Evolutionary conservation across 768 basidiomycete species (phyloP), one percentile per base, ranked within the genome.

Genomic region (Lactifluus subvellereus): DNA sequence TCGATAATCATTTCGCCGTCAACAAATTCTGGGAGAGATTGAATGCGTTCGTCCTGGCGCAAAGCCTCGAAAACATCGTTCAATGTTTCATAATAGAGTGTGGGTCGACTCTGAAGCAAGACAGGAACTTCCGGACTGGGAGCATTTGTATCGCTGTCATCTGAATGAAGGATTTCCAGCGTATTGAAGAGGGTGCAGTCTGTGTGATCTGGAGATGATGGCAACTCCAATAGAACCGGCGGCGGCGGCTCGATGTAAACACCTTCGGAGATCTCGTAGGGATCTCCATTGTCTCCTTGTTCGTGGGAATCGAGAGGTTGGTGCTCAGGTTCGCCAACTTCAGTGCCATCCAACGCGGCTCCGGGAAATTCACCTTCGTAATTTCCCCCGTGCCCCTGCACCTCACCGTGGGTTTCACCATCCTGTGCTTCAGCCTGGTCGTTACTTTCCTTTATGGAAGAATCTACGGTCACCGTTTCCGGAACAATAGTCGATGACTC

Each of bases 211-310:
- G 73, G 68, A 60, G 76, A 69, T 38, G 82, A 76, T 35, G 68
- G 62, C 27, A 80, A 52, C 9, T 75, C 75, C 38, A 89, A 70
- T 40, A 88, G 74, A 49, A 89, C 85, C 16, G 86, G 78, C 13
- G 88, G 88, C 32, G 88, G 88, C 33, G 86, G 85, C 63, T 89
- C 88, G 56, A 88, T 87, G 71, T 84, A 88, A 51, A 87, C 84
- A 33, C 82, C 88, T 69, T 68, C 67, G 1, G 65, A 60, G 32
- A 66, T 63, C 48, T 68, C 61, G 16, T 68, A 58, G 16, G 67
- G 66, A 40, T 67, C 60, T 11, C 54, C 52, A 40, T 55, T 27
- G 35, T 43, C 59, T 33, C 43, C 56, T 27, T 18, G 42, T 58
- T 59, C 57, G 27, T 59, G 52, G 7, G 45, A 35, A 30, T 59